Evolutionary conservation across 2,329 filamentous ascomycete species (phyloP).

Genomic region (Botrytis squamosa): DNA sequence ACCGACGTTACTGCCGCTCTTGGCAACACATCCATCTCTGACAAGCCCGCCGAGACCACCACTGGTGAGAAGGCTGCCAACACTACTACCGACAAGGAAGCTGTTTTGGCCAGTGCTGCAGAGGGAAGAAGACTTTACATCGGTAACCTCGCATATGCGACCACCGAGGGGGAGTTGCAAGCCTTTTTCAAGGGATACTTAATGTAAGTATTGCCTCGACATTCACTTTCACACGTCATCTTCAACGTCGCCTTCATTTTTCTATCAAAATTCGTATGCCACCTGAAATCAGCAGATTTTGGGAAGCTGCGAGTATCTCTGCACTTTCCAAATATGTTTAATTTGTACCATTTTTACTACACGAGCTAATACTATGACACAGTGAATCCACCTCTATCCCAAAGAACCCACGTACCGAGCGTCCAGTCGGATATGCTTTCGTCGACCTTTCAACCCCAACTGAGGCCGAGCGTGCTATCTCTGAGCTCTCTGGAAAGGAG

Average conservation of each 20-base stretch:
- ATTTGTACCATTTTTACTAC: background rate
- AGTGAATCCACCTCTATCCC: slow-evolving; percentile 99
- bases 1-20: slow-evolving; percentile 72
- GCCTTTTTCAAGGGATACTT: slow-evolving; percentile 99
- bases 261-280: slow-evolving; percentile 20
- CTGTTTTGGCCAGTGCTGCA: slow-evolving; percentile 93
- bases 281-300: background rate
- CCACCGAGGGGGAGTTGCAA: slow-evolving; percentile 99
- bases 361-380: slow-evolving; percentile 23
- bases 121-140: slow-evolving; percentile 99
- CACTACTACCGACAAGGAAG: slow-evolving; percentile 68
- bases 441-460: slow-evolving; percentile 93
- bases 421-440: slow-evolving; percentile 97
- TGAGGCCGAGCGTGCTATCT: slow-evolving; percentile 93
- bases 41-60: slow-evolving; percentile 49
- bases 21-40: slow-evolving; percentile 63
- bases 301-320: background rate
- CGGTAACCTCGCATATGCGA: slow-evolving; percentile 99
- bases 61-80: slow-evolving; percentile 36
- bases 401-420: slow-evolving; percentile 98
- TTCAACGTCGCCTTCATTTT: background rate
- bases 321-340: background rate
- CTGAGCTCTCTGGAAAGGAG: slow-evolving; percentile 94
- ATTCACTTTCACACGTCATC: background rate
- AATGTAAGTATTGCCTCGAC: slow-evolving; percentile 70